Conservation (phyloP, 345 rosid genomes). For the Acer saccharum region DNA sequence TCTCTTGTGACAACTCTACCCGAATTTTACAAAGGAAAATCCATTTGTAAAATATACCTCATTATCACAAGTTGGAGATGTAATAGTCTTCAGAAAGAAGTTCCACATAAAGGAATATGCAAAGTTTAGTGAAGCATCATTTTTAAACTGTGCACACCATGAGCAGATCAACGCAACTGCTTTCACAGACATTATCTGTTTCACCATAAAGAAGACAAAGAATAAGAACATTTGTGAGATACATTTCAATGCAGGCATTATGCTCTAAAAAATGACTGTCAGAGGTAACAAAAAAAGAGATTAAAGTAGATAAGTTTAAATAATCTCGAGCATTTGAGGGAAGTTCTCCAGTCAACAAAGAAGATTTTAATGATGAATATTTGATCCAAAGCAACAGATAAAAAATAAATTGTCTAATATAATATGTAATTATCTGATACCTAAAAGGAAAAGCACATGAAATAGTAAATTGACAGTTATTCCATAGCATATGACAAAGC, state of each 20-base stretch:
- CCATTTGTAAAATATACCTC: conserved; percentile 50
- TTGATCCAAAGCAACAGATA: background rate
- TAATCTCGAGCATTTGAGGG: background rate
- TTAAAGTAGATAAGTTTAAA: background rate
- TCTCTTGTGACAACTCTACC: conserved; percentile 4
- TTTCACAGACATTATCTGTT: conserved; percentile 63
- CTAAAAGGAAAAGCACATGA: background rate
- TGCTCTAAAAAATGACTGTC: background rate
- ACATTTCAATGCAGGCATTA: background rate
- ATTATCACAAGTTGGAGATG: conserved; percentile 52
- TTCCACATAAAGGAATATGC: conserved; percentile 66
- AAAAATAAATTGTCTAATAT: background rate
- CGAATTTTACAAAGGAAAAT: conserved; percentile 16
- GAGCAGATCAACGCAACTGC: conserved; percentile 56
- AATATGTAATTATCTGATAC: background rate
- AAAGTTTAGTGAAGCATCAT: conserved; percentile 42
- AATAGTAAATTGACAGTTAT: background rate
- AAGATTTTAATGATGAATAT: background rate
- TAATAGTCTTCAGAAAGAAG: conserved; percentile 53
- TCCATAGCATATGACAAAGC: background rate
- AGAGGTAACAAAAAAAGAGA: background rate
- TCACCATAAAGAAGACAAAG: conserved; percentile 24
- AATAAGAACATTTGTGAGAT: background rate
- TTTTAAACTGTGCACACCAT: conserved; percentile 53
- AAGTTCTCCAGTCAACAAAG: background rate